Evolutionary conservation across 1,139 yeast genomes (phyloP).

Genomic region (Kurtzmaniella natalensis): DNA sequence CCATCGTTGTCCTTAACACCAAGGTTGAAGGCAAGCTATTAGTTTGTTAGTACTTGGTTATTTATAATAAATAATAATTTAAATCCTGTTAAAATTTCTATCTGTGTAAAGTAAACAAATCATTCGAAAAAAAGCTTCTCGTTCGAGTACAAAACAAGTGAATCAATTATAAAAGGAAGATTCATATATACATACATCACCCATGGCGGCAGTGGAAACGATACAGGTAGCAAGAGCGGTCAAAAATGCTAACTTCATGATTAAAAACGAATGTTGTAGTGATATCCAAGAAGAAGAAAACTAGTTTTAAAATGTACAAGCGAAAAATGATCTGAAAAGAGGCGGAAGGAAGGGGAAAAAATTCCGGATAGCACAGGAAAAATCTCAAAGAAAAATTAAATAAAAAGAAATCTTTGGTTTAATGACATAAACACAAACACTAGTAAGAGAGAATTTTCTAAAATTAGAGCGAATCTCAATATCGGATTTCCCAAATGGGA

Average conservation of each 20-base stretch:
- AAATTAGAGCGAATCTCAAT: too few species aligned
- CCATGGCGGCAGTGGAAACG: constrained; percentile 37
- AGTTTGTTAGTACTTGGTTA: constrained; percentile 21
- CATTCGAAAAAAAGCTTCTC: too few species aligned
- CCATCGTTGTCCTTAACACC: constrained; percentile 73
- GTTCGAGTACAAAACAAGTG: too few species aligned
- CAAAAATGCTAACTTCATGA: constrained; percentile 39
- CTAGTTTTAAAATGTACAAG: neutral
- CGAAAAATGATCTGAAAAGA: neutral
- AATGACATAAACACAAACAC: constrained; percentile 1
- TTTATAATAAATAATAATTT: too few species aligned
- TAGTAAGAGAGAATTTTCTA: too few species aligned
- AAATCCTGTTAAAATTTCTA: too few species aligned
- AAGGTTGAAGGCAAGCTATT: constrained; percentile 65
- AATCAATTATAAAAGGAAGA: too few species aligned
- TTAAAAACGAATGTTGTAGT: constrained; percentile 4
- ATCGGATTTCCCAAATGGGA: too few species aligned
- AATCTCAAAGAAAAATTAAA: constrained; percentile 1
- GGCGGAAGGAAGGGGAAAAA: constrained; percentile 2
- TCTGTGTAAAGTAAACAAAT: too few species aligned
- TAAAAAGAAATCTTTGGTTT: too few species aligned
- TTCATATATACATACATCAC: constrained; percentile 44
- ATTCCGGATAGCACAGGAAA: too few species aligned
- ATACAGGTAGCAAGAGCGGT: constrained; percentile 34
- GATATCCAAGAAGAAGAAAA: neutral